Evolutionary conservation across 148 eudicot species (phyloP), one percentile per base, ranked within the genome.

Genomic region (Polygonum aviculare): DNA sequence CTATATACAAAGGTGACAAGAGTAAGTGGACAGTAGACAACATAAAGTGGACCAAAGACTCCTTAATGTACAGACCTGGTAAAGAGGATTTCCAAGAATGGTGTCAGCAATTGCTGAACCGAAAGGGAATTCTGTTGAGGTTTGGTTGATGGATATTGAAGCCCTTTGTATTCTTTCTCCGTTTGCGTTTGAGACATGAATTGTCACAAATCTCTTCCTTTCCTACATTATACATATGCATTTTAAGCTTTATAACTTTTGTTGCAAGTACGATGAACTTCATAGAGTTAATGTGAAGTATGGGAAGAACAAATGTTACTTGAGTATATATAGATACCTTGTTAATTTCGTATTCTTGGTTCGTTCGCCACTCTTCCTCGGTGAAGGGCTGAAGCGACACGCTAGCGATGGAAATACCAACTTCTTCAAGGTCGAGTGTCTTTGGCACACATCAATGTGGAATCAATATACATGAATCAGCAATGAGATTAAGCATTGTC

Each of bases 51-150:
- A 26, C 31, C 31, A 26, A 26, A 26, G 31, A 26, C 0, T 26
- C 31, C 31, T 26, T 0, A 26, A 26, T 26, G 9, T 67, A 15
- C 44, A 36, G 9, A 94, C 98, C 91, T 94, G 98, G 80, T 89
- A 92, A 0, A 86, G 86, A 16, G 76, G 48, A 79, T 92, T 94
- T 71, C 88, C 91, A 2, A 92, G 41, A 9, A 94, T 92, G 47
- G 87, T 87, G 19, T 88, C 78, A 7, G 95, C 88, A 74, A 92
- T 92, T n/a, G 97, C 97, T 10, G 97, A 90, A 48, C 98, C 98
- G 78, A 95, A 85, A 50, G 92, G 97, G 78, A 89, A 95, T 73
- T 92, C 97, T 51, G 79, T 92, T 1, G 93, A 87, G 11, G 86
- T 84, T 75, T 95, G 98, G 80, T 87, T 82, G 19, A 90, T 72